phyloP scores from a whole-genome alignment of 768 basidiomycete species.

The Suillus cothurnatus region DNA sequence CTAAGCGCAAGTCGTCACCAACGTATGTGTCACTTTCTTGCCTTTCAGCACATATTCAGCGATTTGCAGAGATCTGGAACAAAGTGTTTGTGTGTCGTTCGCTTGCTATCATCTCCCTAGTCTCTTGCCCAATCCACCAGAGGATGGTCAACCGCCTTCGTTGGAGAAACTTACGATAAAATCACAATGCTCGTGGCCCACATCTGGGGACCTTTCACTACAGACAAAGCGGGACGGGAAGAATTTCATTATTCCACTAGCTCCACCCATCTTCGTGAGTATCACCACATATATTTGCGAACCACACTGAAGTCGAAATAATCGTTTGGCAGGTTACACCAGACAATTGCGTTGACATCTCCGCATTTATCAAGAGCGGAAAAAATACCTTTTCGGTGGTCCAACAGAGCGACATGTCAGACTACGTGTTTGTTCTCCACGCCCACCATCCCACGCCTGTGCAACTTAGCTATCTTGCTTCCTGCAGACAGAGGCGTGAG shows the following conservation, averaged over 20 bases:
- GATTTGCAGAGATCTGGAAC: constrained; percentile 32
- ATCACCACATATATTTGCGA: constrained; percentile 20
- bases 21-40: constrained; percentile 31
- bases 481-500: constrained; percentile 16
- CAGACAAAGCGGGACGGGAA: constrained; percentile 12
- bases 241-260: constrained; percentile 20
- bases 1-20: constrained; percentile 28
- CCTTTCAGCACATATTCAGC: neutral
- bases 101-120: constrained; percentile 43
- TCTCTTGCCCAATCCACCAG: constrained; percentile 17
- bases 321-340: constrained; percentile 41
- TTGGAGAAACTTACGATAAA: constrained; percentile 25
- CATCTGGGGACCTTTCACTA: constrained; percentile 24
- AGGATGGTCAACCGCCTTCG: constrained; percentile 18
- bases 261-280: constrained; percentile 39
- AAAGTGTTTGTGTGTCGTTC: constrained; percentile 47
- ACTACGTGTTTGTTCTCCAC: constrained; percentile 48
- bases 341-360: constrained; percentile 54
- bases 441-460: constrained; percentile 50
- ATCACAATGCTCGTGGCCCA: constrained; percentile 47
- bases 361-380: constrained; percentile 43
- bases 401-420: constrained; percentile 46
- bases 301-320: neutral
- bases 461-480: constrained; percentile 39
- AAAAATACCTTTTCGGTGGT: constrained; percentile 45